phyloP scores from a whole-genome alignment of 2,329 filamentous ascomycete genomes.

The Catunica adiposa region DNA sequence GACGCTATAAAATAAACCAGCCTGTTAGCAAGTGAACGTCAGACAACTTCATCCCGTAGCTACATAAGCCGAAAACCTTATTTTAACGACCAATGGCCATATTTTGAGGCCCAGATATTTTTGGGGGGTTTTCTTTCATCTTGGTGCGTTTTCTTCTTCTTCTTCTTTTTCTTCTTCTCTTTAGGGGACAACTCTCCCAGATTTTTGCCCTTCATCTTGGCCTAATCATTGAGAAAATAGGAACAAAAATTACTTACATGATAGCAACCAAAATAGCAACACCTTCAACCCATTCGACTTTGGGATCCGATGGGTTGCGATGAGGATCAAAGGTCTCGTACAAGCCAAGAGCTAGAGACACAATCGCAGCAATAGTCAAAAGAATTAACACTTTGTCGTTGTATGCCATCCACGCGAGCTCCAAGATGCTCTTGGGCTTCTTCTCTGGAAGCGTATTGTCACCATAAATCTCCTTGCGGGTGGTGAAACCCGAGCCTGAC shows the following conservation, averaged over 20 bases:
- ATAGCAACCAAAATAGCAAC: slow-evolving; percentile 16
- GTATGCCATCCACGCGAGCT: slow-evolving; percentile 50
- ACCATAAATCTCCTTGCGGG: slow-evolving; percentile 43
- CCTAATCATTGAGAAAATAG: too few species aligned
- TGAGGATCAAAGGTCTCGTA: slow-evolving; percentile 42
- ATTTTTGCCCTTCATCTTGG: too few species aligned
- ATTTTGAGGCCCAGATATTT: too few species aligned
- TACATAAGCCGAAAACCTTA: slow-evolving; percentile 7
- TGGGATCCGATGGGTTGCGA: slow-evolving; percentile 18
- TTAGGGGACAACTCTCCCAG: background rate
- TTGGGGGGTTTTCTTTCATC: too few species aligned
- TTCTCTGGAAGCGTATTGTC: slow-evolving; percentile 44
- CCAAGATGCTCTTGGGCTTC: slow-evolving; percentile 40
- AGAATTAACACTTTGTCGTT: slow-evolving; percentile 60
- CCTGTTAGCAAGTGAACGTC: slow-evolving; percentile 3
- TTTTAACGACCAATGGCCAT: slow-evolving; percentile 26
- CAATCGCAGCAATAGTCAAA: slow-evolving; percentile 48
- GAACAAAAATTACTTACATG: slow-evolving; percentile 15
- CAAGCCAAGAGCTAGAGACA: slow-evolving; percentile 52
- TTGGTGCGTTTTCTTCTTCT: too few species aligned
- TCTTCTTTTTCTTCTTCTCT: background rate
- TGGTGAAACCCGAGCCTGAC: slow-evolving; percentile 21
- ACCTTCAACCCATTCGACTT: slow-evolving; percentile 20
- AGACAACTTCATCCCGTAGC: background rate
- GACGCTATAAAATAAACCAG: slow-evolving; percentile 8